A percentile compares a stretch with the other conserved stretches of the same genome.
Evolutionary conservation across 192 early-diverging fungal species (phyloP).

Genomic region (Linnemannia schmuckeri): DNA sequence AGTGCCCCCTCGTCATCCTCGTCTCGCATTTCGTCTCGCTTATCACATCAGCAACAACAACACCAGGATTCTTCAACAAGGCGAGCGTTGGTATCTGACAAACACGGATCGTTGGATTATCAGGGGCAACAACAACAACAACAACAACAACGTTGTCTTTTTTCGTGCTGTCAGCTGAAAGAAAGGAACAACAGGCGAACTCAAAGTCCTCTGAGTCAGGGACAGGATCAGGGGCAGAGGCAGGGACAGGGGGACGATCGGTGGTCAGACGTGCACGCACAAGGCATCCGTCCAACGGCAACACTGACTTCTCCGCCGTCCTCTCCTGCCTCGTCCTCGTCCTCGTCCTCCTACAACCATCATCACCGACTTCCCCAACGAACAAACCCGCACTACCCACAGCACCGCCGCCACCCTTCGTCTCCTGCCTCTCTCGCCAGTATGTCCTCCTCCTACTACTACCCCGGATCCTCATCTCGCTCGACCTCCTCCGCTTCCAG

Average conservation of each 20-base stretch:
- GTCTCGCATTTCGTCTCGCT: slow-evolving; percentile 14
- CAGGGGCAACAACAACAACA: not conserved
- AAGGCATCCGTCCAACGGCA: not conserved
- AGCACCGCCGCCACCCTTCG: not conserved
- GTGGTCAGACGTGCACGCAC: slow-evolving; percentile 1
- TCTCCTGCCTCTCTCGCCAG: not conserved
- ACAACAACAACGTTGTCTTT: not conserved
- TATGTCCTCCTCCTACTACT: not conserved
- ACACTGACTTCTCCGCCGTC: slow-evolving; percentile 9
- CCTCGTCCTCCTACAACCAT: not conserved
- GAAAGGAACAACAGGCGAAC: not conserved
- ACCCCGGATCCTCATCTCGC: not conserved
- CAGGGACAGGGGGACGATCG: slow-evolving; percentile 8
- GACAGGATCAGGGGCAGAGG: not conserved
- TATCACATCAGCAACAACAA: not conserved
- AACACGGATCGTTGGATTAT: not conserved
- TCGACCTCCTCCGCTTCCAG: not conserved
- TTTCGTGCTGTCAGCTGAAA: not conserved
- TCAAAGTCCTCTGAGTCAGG: not conserved
- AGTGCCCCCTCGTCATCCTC: slow-evolving; percentile 20
- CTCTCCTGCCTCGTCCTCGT: not conserved
- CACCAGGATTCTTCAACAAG: not conserved
- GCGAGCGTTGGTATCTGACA: slow-evolving; percentile 11
- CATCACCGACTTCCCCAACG: not conserved
- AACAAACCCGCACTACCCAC: not conserved